phyloP scores from a whole-genome alignment of 169 alveolate genomes.

The Babesia caballi region DNA sequence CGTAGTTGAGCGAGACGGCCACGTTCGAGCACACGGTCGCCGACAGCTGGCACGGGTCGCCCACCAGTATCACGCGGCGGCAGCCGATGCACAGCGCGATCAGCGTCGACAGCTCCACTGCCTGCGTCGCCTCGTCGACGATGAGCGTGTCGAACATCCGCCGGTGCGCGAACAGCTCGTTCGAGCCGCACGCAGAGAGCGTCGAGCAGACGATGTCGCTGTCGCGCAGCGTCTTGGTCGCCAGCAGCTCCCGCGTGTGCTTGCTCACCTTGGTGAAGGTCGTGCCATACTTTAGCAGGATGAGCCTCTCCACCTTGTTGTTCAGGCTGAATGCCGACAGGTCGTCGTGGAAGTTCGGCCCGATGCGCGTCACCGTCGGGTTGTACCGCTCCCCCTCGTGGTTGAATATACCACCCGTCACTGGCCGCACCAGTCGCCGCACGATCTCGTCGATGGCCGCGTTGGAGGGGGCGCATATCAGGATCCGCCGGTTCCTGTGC shows the following conservation, averaged over 20 bases:
- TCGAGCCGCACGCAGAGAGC: conserved; percentile 87
- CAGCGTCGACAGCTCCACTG: conserved; percentile 81
- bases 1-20: conserved; percentile 76
- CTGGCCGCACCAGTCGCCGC: conserved; percentile 79
- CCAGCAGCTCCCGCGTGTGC: conserved; percentile 12
- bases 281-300: not conserved
- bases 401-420: conserved; percentile 86
- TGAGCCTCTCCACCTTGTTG: conserved; percentile 65
- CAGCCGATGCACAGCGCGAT: conserved; percentile 72
- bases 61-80: conserved; percentile 93
- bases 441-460: conserved; percentile 99
- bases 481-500: conserved; percentile 71
- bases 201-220: conserved; percentile 87
- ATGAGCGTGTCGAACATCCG: conserved; percentile 91
- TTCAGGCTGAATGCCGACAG: conserved; percentile 82
- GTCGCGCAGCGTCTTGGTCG: conserved; percentile 76
- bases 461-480: conserved; percentile 98
- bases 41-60: conserved; percentile 97
- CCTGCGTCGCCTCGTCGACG: conserved; percentile 98
- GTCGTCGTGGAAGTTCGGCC: conserved; percentile 88
- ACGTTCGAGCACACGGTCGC: conserved; percentile 94
- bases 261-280: not conserved
- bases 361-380: conserved; percentile 87
- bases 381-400: conserved; percentile 77
- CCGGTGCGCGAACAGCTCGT: conserved; percentile 69